These are phyloP conservation scores for Nicotiana tomentosiformis DNA, from an alignment of 257 asterid genomes.

Conservation along the genomic window DNA sequence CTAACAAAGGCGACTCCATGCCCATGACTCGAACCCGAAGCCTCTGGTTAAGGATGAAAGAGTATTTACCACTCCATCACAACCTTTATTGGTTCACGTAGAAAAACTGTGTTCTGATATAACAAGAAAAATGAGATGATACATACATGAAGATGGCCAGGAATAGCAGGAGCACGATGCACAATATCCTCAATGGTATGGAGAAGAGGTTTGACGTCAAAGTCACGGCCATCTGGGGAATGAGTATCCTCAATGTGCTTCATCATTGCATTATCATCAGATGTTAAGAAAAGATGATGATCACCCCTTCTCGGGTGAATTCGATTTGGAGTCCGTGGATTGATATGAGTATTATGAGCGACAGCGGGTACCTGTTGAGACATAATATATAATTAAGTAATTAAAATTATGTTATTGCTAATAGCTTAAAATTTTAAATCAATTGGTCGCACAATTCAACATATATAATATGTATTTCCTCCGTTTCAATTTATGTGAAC, in stretches of 20 bases:
- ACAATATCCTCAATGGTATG: conserved; percentile 55
- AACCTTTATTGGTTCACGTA: too few relatives aligned
- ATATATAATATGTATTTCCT: too few relatives aligned
- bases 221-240: conserved; percentile 47
- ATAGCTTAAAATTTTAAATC: not conserved
- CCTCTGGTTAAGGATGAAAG: too few relatives aligned
- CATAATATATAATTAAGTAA: not conserved
- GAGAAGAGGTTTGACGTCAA: conserved; percentile 50
- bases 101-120: not conserved
- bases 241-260: conserved; percentile 44
- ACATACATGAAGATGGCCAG: not conserved
- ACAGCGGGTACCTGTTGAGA: not conserved
- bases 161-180: conserved; percentile 32
- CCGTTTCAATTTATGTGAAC: too few relatives aligned
- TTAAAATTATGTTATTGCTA: not conserved
- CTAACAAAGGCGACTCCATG: too few relatives aligned
- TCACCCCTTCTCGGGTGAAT: conserved; percentile 30
- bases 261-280: conserved; percentile 52
- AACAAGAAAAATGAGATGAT: not conserved
- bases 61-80: too few relatives aligned
- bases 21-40: too few relatives aligned
- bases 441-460: not conserved
- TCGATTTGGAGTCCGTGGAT: not conserved
- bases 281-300: conserved; percentile 28
- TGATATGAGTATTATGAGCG: not conserved